Percentiles rank a stretch among this genome's conserved stretches.
phyloP scores from a whole-genome alignment of 768 basidiomycete species.

The Scleroderma citrinum region DNA sequence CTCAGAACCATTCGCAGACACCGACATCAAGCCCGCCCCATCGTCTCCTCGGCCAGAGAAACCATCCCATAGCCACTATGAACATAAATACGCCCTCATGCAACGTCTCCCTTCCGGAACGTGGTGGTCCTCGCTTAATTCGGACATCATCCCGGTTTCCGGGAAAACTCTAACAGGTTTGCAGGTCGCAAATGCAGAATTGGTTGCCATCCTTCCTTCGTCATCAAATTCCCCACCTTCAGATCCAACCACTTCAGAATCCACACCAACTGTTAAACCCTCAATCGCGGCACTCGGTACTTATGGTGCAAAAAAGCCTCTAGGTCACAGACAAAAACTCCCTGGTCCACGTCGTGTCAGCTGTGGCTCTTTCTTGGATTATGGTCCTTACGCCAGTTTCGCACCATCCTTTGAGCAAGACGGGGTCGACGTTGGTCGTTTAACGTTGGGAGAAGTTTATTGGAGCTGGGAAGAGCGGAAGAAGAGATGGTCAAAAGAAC shows the following conservation, averaged over 20 bases:
- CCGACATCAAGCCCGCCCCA: slow-evolving; percentile 18
- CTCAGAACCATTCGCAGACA: slow-evolving; percentile 15
- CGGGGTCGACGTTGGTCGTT: slow-evolving; percentile 62
- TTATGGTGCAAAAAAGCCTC: slow-evolving; percentile 42
- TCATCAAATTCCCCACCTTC: slow-evolving; percentile 35
- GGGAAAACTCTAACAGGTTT: slow-evolving; percentile 43
- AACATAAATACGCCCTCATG: slow-evolving; percentile 68
- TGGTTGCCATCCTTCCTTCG: slow-evolving; percentile 67
- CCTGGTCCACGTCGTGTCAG: slow-evolving; percentile 51
- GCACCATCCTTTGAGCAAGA: slow-evolving; percentile 78
- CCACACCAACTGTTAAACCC: slow-evolving; percentile 3
- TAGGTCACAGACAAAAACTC: slow-evolving; percentile 35
- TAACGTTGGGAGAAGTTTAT: slow-evolving; percentile 53
- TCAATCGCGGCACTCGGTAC: slow-evolving; percentile 48
- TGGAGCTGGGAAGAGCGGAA: slow-evolving; percentile 45
- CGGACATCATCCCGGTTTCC: slow-evolving; percentile 34
- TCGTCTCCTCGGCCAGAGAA: slow-evolving; percentile 19
- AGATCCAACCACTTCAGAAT: slow-evolving; percentile 21
- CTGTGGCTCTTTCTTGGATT: slow-evolving; percentile 70
- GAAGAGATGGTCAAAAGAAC: slow-evolving; percentile 25
- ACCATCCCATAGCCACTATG: slow-evolving; percentile 23
- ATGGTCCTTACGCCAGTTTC: slow-evolving; percentile 69
- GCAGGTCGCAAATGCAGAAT: slow-evolving; percentile 63
- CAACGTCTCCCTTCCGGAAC: slow-evolving; percentile 73
- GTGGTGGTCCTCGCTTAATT: slow-evolving; percentile 72